phyloP scores from a whole-genome alignment of 495 filamentous ascomycete genomes.

The Penicillium lagena region DNA sequence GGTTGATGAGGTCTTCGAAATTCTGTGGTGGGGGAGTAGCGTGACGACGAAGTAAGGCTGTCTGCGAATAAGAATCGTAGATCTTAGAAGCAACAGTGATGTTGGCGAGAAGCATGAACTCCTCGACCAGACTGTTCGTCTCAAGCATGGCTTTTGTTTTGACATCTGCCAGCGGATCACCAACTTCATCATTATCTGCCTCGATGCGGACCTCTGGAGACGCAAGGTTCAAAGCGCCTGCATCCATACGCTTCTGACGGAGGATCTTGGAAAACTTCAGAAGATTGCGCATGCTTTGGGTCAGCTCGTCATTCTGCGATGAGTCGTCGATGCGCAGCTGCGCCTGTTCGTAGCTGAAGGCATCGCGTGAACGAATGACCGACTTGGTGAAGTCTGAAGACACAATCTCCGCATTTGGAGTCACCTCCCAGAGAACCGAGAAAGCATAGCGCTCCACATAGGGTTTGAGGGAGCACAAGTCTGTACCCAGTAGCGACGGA shows the following conservation, averaged over 20 bases:
- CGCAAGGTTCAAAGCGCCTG: slow-evolving; percentile 88
- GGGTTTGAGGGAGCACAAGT: slow-evolving; percentile 93
- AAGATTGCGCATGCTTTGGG: slow-evolving; percentile 80
- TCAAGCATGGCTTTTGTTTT: slow-evolving; percentile 91
- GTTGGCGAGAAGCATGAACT: slow-evolving; percentile 99
- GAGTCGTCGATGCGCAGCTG: slow-evolving; percentile 87
- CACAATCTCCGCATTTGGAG: slow-evolving; percentile 76
- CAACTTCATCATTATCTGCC: slow-evolving; percentile 90
- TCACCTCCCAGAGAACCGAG: slow-evolving; percentile 90
- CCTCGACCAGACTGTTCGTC: slow-evolving; percentile 95
- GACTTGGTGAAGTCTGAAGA: slow-evolving; percentile 86
- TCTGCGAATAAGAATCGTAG: slow-evolving; percentile 86
- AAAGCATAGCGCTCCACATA: slow-evolving; percentile 97
- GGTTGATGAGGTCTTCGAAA: slow-evolving; percentile 87
- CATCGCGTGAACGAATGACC: slow-evolving; percentile 94
- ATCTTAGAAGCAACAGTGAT: slow-evolving; percentile 85
- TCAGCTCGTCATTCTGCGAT: slow-evolving; percentile 80
- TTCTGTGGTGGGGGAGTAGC: slow-evolving; percentile 87
- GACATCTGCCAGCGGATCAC: slow-evolving; percentile 84
- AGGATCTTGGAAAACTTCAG: slow-evolving; percentile 88
- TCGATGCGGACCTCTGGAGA: slow-evolving; percentile 94
- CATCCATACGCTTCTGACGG: slow-evolving; percentile 92
- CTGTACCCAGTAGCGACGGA: slow-evolving; percentile 89
- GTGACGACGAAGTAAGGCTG: slow-evolving; percentile 87
- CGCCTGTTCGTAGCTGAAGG: slow-evolving; percentile 95